Evolutionary conservation across 805 yeast species (phyloP).

Genomic region (Pichia paraexigua): DNA sequence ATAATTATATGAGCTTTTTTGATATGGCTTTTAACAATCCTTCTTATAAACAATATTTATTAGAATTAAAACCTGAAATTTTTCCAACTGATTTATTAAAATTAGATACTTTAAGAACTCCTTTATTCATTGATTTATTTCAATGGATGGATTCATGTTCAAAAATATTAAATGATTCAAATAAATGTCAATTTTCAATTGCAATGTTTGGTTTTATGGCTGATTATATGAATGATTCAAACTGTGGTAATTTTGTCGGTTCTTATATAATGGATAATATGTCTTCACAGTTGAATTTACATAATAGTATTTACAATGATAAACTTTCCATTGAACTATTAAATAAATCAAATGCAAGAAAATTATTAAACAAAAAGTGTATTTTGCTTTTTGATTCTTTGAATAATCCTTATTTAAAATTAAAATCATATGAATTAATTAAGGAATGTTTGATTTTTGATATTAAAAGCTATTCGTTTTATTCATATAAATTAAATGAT

Average conservation of each 20-base stretch:
- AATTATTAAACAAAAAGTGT: constrained; percentile 38
- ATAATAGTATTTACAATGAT: constrained; percentile 15
- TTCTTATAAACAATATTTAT: constrained; percentile 33
- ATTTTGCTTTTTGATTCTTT: constrained; percentile 25
- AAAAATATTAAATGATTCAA: constrained; percentile 36
- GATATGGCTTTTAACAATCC: constrained; percentile 56
- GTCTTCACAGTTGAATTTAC: constrained; percentile 14
- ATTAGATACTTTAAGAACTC: constrained; percentile 11
- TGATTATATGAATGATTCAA: constrained; percentile 21
- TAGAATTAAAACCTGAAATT: constrained; percentile 9
- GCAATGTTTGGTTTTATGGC: constrained; percentile 43
- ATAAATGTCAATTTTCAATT: constrained; percentile 44
- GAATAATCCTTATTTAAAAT: constrained; percentile 6
- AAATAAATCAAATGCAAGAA: constrained; percentile 40
- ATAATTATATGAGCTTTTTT: constrained; percentile 44
- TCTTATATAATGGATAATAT: constrained; percentile 21
- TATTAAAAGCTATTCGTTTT: constrained; percentile 18
- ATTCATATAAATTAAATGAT: constrained; percentile 13
- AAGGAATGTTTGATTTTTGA: constrained; percentile 19
- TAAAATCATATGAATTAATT: constrained; percentile 16
- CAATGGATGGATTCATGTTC: constrained; percentile 47
- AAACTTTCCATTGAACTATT: constrained; percentile 27
- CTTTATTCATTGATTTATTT: constrained; percentile 36
- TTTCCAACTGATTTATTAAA: constrained; percentile 1
- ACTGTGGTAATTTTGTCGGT: constrained; percentile 20